These are phyloP conservation scores for Apiotrichum veenhuisii DNA, from an alignment of 1,284 basidiomycete species.

Conservation along the genomic window DNA sequence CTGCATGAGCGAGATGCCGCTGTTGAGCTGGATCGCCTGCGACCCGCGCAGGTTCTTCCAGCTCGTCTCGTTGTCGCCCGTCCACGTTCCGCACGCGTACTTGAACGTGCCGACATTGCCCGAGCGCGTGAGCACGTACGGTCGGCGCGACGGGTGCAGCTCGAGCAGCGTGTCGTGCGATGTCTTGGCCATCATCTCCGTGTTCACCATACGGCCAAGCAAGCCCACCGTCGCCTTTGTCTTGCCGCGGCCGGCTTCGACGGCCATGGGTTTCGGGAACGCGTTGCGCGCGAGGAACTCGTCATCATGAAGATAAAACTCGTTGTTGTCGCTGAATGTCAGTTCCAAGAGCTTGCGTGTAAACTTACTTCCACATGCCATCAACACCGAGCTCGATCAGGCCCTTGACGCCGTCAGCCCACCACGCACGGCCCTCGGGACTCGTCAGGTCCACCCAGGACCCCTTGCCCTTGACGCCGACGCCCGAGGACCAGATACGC, in stretches of 20 bases:
- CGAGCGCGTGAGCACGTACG: slow-evolving; percentile 50
- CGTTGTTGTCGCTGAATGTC: slow-evolving; percentile 50
- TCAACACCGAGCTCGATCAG: slow-evolving; percentile 49
- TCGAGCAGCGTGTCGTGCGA: slow-evolving; percentile 42
- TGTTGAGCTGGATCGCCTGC: slow-evolving; percentile 41
- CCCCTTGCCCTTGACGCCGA: slow-evolving; percentile 47
- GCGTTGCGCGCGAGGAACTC: slow-evolving; percentile 35
- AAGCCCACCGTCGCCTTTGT: slow-evolving; percentile 40
- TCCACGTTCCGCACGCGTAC: slow-evolving; percentile 50
- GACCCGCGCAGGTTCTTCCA: slow-evolving; percentile 52
- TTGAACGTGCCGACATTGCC: slow-evolving; percentile 51
- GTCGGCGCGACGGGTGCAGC: slow-evolving; percentile 37
- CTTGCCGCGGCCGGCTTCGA: slow-evolving; percentile 14
- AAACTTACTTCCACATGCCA: slow-evolving; percentile 50
- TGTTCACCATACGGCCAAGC: slow-evolving; percentile 50
- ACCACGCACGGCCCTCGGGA: slow-evolving; percentile 48
- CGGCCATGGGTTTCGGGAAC: slow-evolving; percentile 22
- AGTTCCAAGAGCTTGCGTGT: not conserved
- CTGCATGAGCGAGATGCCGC: slow-evolving; percentile 49
- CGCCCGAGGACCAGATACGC: slow-evolving; percentile 49
- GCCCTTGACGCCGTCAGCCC: slow-evolving; percentile 46
- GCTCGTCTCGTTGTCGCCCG: slow-evolving; percentile 49
- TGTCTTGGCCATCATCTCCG: slow-evolving; percentile 49
- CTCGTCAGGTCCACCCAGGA: slow-evolving; percentile 51
- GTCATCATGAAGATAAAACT: slow-evolving; percentile 50